Conservation (phyloP, 805 yeast species). For the Tetrapisispora taiwanensis region DNA sequence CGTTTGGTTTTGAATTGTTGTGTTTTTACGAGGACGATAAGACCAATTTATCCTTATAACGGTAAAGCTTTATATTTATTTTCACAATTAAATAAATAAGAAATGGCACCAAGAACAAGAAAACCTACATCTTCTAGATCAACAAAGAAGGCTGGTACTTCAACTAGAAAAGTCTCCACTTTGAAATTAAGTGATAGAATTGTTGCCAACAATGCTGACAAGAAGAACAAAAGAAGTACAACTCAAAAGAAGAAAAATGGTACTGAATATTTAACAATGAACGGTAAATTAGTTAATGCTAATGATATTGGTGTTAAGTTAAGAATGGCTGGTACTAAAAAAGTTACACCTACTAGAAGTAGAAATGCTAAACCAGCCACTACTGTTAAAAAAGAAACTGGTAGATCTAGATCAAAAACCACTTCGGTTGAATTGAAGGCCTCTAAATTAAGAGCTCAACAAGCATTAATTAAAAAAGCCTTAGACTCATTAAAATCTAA, state of each 20-base stretch:
- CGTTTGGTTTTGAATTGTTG: too few species aligned
- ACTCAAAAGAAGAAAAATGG: background rate
- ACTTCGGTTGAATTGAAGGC: background rate
- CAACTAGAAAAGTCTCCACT: background rate
- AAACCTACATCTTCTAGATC: background rate
- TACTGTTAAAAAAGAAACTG: background rate
- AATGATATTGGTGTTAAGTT: conserved; percentile 19
- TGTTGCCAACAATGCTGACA: background rate
- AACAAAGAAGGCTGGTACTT: background rate
- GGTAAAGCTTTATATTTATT: too few species aligned
- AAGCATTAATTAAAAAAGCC: background rate
- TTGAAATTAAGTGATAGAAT: background rate
- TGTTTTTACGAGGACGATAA: too few species aligned
- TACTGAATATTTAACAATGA: conserved; percentile 17
- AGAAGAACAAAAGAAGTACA: background rate
- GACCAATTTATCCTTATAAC: too few species aligned
- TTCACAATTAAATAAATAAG: background rate
- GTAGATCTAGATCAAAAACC: background rate
- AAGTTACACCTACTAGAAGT: background rate
- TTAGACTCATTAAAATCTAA: background rate
- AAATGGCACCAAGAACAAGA: background rate
- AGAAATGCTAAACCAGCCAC: background rate
- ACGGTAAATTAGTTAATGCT: conserved; percentile 21
- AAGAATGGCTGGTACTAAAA: conserved; percentile 11
- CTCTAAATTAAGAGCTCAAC: background rate